Evolutionary conservation across 1,139 yeast genomes (phyloP).

Genomic region (Magnusiomyces fungicola): DNA sequence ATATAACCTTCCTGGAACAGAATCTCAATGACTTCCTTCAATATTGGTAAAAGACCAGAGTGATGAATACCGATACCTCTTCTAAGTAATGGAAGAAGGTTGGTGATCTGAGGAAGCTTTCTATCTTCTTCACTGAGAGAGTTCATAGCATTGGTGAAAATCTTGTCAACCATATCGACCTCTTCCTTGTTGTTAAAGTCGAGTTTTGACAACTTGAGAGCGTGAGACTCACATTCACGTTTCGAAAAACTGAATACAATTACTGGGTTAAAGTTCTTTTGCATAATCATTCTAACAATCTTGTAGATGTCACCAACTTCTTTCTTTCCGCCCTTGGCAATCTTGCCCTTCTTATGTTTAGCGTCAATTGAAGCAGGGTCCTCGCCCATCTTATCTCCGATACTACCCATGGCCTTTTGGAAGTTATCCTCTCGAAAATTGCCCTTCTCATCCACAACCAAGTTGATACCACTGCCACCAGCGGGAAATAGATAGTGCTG

Average conservation of each 20-base stretch:
- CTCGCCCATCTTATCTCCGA: constrained; percentile 75
- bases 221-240: constrained; percentile 91
- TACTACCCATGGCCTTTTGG: constrained; percentile 96
- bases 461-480: constrained; percentile 93
- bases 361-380: constrained; percentile 43
- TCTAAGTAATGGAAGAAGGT: constrained; percentile 75
- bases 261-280: constrained; percentile 92
- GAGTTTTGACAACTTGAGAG: constrained; percentile 87
- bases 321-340: constrained; percentile 83
- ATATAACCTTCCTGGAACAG: constrained; percentile 93
- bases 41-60: constrained; percentile 89
- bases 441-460: constrained; percentile 96
- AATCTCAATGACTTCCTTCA: constrained; percentile 95
- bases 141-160: constrained; percentile 82
- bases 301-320: constrained; percentile 73
- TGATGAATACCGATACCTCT: constrained; percentile 99
- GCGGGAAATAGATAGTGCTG: constrained; percentile 97
- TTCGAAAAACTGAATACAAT: constrained; percentile 96
- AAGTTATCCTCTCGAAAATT: constrained; percentile 94
- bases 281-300: constrained; percentile 95
- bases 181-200: constrained; percentile 92
- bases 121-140: constrained; percentile 84
- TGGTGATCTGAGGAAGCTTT: constrained; percentile 89
- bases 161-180: constrained; percentile 79
- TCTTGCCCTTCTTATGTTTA: constrained; percentile 56